Percentiles rank a stretch among this genome's conserved stretches.
These are phyloP conservation scores for Fusarium sp. DNA, from an alignment of 2,329 filamentous ascomycete genomes.

Conservation along the genomic window DNA sequence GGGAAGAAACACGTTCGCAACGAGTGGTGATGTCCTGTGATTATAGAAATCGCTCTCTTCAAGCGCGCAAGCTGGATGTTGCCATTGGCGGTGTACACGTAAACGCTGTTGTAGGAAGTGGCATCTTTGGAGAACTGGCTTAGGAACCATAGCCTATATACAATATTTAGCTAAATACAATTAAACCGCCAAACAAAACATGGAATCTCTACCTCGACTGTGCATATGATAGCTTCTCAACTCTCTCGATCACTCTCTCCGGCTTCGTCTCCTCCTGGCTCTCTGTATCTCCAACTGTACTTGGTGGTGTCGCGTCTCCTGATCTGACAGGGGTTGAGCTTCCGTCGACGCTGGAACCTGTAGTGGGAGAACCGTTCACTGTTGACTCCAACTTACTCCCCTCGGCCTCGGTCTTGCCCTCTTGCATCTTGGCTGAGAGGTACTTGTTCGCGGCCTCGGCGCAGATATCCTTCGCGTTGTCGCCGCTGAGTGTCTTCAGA, in stretches of 20 bases:
- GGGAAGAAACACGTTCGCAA: neutral
- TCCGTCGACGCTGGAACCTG: neutral
- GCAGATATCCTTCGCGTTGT: conserved; percentile 2
- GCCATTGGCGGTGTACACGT: neutral
- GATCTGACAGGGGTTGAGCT: neutral
- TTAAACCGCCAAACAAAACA: too few relatives aligned
- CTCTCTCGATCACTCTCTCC: neutral
- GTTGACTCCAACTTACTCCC: neutral
- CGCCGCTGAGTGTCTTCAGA: conserved; percentile 5
- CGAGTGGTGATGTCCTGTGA: neutral
- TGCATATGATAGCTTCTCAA: conserved; percentile 2
- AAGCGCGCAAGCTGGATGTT: neutral
- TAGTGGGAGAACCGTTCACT: neutral
- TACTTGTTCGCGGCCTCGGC: conserved; percentile 9
- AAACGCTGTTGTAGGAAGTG: conserved; percentile 5
- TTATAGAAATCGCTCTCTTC: neutral
- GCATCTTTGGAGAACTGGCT: conserved; percentile 9
- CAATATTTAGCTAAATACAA: conserved; percentile 4
- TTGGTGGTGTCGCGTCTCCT: neutral
- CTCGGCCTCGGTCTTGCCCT: neutral
- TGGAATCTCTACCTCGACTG: conserved; percentile 7
- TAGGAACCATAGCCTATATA: conserved; percentile 16
- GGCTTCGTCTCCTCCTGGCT: neutral
- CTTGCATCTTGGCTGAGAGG: conserved; percentile 9
- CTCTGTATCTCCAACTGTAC: neutral